Conservation (phyloP, 192 early-diverging fungal species). For the Gigaspora rosea region DNA sequence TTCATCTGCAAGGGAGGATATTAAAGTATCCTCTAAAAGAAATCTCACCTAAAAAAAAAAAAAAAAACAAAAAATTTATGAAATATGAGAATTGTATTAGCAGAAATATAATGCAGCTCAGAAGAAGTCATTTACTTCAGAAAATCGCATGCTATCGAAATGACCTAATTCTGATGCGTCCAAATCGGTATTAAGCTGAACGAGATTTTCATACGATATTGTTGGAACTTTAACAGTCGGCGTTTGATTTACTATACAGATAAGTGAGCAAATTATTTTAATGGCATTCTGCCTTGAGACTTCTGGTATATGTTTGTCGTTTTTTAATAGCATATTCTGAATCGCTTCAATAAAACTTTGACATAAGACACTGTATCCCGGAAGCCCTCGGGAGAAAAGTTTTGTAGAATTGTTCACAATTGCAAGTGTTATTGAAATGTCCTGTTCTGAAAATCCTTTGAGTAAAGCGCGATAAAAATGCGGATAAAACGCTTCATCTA, state of each 20-base stretch:
- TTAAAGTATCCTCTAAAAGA: slow-evolving; percentile 37
- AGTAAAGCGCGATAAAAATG: slow-evolving; percentile 64
- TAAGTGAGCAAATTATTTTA: slow-evolving; percentile 45
- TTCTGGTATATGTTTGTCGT: slow-evolving; percentile 38
- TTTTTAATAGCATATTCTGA: slow-evolving; percentile 53
- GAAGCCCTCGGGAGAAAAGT: slow-evolving; percentile 67
- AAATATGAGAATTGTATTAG: not conserved
- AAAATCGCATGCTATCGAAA: not conserved
- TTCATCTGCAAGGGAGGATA: slow-evolving; percentile 34
- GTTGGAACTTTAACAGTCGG: slow-evolving; percentile 25
- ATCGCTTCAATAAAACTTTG: slow-evolving; percentile 65
- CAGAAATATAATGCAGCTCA: not conserved
- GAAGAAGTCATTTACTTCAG: not conserved
- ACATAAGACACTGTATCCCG: slow-evolving; percentile 69
- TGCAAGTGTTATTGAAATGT: slow-evolving; percentile 57
- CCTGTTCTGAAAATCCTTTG: slow-evolving; percentile 59
- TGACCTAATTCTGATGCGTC: not conserved
- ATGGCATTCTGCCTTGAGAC: slow-evolving; percentile 48
- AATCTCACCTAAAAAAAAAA: slow-evolving; percentile 36
- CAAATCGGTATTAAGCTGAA: not conserved
- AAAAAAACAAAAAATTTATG: not conserved
- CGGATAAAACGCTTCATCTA: slow-evolving; percentile 56
- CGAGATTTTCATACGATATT: slow-evolving; percentile 23
- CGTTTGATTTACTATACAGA: slow-evolving; percentile 39
- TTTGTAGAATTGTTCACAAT: slow-evolving; percentile 69